These are phyloP conservation scores for Oryza glaberrima DNA, from an alignment of 176 grass and related monocot genomes.

Conservation along the genomic window DNA sequence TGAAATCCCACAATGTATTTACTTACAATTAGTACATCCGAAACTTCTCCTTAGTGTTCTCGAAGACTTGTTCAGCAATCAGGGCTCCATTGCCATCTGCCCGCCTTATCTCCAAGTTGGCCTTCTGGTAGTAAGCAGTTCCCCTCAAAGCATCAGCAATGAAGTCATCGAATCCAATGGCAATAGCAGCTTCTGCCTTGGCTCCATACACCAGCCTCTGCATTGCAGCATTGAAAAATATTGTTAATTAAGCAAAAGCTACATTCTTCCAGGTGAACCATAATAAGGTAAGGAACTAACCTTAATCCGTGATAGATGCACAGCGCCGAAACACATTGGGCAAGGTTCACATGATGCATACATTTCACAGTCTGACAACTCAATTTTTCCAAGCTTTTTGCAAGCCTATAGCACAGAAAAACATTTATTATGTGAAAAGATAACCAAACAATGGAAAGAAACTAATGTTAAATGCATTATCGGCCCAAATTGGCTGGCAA, in stretches of 20 bases:
- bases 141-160: slow-evolving; percentile 95
- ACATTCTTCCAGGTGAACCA: slow-evolving; percentile 26
- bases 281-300: slow-evolving; percentile 38
- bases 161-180: slow-evolving; percentile 97
- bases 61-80: slow-evolving; percentile 92
- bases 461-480: slow-evolving; percentile 3
- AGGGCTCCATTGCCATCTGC: slow-evolving; percentile 89
- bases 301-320: slow-evolving; percentile 95
- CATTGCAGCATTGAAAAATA: slow-evolving; percentile 31
- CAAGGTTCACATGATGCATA: slow-evolving; percentile 96
- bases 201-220: slow-evolving; percentile 97
- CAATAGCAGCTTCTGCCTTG: slow-evolving; percentile 94
- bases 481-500: background rate
- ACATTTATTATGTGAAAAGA: slow-evolving; percentile 2
- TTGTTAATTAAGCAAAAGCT: background rate
- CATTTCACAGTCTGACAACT: slow-evolving; percentile 89
- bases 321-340: slow-evolving; percentile 96
- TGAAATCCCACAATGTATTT: slow-evolving; percentile 42
- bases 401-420: slow-evolving; percentile 63
- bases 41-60: slow-evolving; percentile 94
- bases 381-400: slow-evolving; percentile 94
- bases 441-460: background rate
- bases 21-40: slow-evolving; percentile 66
- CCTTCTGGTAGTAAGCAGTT: slow-evolving; percentile 88
- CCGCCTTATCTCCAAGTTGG: slow-evolving; percentile 84